phyloP scores from a whole-genome alignment of 2,329 filamentous ascomycete species.

The Xylaria sp. region DNA sequence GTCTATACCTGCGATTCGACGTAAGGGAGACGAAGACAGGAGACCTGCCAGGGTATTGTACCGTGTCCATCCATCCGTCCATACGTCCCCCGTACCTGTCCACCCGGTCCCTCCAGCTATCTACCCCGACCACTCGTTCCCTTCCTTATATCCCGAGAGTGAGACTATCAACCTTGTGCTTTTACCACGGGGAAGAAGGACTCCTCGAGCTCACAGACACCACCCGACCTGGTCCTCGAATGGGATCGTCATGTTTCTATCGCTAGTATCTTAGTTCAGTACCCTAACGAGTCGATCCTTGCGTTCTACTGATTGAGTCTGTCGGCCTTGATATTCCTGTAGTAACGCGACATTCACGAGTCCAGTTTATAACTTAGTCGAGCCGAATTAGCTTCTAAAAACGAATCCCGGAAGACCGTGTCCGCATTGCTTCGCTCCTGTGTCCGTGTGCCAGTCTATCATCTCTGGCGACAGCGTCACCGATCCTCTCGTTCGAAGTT shows the following conservation, averaged over 20 bases:
- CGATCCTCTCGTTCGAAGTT: conserved; percentile 22
- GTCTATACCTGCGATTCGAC: conserved; percentile 11
- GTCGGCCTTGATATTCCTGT: conserved; percentile 6
- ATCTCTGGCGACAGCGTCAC: conserved; percentile 6
- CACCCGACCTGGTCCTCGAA: conserved; percentile 17
- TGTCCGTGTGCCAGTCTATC: conserved; percentile 16
- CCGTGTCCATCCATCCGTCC: conserved; percentile 27
- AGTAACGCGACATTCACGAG: conserved; percentile 20
- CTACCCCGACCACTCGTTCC: conserved; percentile 36
- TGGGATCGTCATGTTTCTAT: conserved; percentile 29
- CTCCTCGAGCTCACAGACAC: conserved; percentile 22
- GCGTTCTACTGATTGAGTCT: conserved; percentile 18
- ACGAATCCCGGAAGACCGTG: conserved; percentile 5
- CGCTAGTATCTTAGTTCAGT: conserved; percentile 24
- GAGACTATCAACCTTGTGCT: conserved; percentile 37
- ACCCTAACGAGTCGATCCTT: conserved; percentile 22
- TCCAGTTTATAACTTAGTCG: conserved; percentile 10
- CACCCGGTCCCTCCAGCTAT: conserved; percentile 30
- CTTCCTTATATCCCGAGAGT: conserved; percentile 37
- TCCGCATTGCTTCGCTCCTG: conserved; percentile 23
- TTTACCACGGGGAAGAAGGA: conserved; percentile 16
- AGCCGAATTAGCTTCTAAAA: conserved; percentile 17
- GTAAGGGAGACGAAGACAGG: conserved; percentile 19
- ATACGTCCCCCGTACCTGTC: conserved; percentile 32
- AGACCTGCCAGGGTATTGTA: conserved; percentile 25